A percentile compares a stretch with the other conserved stretches of the same genome.
phyloP scores from a whole-genome alignment of 2,329 filamentous ascomycete genomes.

The Ophiostoma montium region DNA sequence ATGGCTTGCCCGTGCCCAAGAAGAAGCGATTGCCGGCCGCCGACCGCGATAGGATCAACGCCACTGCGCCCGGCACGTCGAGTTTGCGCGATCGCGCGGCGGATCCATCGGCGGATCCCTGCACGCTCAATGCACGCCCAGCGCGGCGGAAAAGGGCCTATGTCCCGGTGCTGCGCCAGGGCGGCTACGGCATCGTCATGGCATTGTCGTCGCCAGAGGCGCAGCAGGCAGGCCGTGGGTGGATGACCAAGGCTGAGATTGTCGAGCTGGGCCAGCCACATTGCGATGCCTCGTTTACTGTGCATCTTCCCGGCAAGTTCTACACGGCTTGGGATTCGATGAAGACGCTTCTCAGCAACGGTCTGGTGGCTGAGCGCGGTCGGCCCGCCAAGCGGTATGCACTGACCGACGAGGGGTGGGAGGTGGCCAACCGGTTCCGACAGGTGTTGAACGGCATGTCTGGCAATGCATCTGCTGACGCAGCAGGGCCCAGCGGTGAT shows the following conservation, averaged over 20 bases:
- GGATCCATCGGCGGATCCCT: slow-evolving; percentile 14
- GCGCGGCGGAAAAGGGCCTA: slow-evolving; percentile 45
- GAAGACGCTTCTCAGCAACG: slow-evolving; percentile 59
- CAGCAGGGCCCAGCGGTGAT: background rate
- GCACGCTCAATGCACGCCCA: slow-evolving; percentile 12
- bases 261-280: slow-evolving; percentile 56
- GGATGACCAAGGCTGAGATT: slow-evolving; percentile 53
- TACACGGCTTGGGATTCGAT: slow-evolving; percentile 78
- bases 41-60: slow-evolving; percentile 14
- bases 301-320: slow-evolving; percentile 50
- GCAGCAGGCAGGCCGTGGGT: slow-evolving; percentile 26
- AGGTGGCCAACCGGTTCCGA: slow-evolving; percentile 52
- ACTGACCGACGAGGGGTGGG: slow-evolving; percentile 66
- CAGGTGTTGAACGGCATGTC: slow-evolving; percentile 21
- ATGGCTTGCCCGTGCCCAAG: slow-evolving; percentile 54
- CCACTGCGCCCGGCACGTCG: slow-evolving; percentile 10
- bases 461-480: background rate
- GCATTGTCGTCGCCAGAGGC: slow-evolving; percentile 48
- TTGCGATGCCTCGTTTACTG: slow-evolving; percentile 60
- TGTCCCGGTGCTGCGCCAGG: slow-evolving; percentile 58
- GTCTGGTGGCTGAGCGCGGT: slow-evolving; percentile 58
- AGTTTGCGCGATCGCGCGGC: background rate
- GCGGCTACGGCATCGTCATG: slow-evolving; percentile 57
- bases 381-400: slow-evolving; percentile 53
- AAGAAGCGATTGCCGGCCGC: slow-evolving; percentile 19